These are phyloP conservation scores for Trypanosoma melophagium DNA, from an alignment of 208 protist genomes.

Conservation along the genomic window DNA sequence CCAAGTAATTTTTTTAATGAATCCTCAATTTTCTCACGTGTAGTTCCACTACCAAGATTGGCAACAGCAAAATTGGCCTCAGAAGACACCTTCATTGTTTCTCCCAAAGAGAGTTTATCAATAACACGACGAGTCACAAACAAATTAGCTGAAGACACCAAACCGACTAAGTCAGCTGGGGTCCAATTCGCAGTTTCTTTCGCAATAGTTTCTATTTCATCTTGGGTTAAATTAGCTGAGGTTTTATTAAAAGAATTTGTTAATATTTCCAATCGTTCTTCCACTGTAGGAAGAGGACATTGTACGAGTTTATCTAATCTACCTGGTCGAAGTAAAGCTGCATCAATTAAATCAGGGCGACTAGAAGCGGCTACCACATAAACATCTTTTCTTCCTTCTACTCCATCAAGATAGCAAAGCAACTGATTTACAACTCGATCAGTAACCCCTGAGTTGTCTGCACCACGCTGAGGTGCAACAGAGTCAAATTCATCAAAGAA, in stretches of 20 bases:
- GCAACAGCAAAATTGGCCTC: constrained; percentile 49
- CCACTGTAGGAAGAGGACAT: constrained; percentile 79
- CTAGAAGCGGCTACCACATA: constrained; percentile 99
- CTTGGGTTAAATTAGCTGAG: constrained; percentile 86
- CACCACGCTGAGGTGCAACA: constrained; percentile 86
- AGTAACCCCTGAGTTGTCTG: constrained; percentile 87
- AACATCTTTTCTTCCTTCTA: constrained; percentile 93
- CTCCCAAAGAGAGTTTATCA: constrained; percentile 30
- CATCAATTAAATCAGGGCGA: constrained; percentile 97
- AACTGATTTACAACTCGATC: constrained; percentile 98
- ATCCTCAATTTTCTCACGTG: constrained; percentile 71
- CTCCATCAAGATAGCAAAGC: constrained; percentile 98
- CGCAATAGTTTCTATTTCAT: constrained; percentile 53
- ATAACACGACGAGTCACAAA: constrained; percentile 75
- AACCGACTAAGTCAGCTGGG: constrained; percentile 72
- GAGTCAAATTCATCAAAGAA: constrained; percentile 96
- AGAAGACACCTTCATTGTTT: not conserved
- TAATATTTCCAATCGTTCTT: constrained; percentile 94
- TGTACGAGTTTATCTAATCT: constrained; percentile 86
- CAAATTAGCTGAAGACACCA: constrained; percentile 77
- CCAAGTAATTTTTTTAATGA: constrained; percentile 35
- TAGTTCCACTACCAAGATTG: constrained; percentile 46
- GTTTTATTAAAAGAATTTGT: constrained; percentile 99
- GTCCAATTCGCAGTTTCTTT: constrained; percentile 73
- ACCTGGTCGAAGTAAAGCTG: constrained; percentile 91